Conservation (phyloP, 2,329 filamentous ascomycete genomes). For the Penicillium sp. region DNA sequence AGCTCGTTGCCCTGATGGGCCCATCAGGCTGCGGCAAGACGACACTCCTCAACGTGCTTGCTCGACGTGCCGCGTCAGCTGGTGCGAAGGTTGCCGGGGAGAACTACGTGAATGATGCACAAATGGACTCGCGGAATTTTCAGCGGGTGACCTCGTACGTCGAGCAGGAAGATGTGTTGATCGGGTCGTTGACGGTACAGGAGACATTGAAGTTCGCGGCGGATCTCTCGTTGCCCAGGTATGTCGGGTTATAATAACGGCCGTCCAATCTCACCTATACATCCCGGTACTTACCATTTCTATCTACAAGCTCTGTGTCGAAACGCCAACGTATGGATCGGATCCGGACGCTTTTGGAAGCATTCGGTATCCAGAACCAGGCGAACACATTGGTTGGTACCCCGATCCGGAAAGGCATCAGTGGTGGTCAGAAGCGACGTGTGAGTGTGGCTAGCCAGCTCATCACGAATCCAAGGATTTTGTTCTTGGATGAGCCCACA, state of each 20-base stretch:
- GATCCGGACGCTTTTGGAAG: constrained; percentile 65
- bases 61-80: constrained; percentile 58
- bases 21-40: constrained; percentile 76
- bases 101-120: constrained; percentile 63
- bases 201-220: constrained; percentile 80
- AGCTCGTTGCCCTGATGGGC: constrained; percentile 79
- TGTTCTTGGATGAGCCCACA: constrained; percentile 83
- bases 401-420: constrained; percentile 77
- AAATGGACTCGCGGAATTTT: constrained; percentile 56
- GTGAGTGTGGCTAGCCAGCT: constrained; percentile 78
- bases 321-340: constrained; percentile 61
- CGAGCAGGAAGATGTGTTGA: constrained; percentile 83
- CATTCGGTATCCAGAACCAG: constrained; percentile 72
- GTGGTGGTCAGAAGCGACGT: constrained; percentile 79
- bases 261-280: background rate
- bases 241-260: constrained; percentile 18
- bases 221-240: constrained; percentile 61
- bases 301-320: constrained; percentile 45
- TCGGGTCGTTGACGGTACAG: constrained; percentile 74
- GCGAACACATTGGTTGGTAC: constrained; percentile 74
- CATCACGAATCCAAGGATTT: constrained; percentile 74
- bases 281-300: constrained; percentile 1
- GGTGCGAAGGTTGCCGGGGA: constrained; percentile 55
- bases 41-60: constrained; percentile 77
- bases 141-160: constrained; percentile 72